Evolutionary conservation across 1,284 basidiomycete species (phyloP).

Genomic region (Vanrija sp.): DNA sequence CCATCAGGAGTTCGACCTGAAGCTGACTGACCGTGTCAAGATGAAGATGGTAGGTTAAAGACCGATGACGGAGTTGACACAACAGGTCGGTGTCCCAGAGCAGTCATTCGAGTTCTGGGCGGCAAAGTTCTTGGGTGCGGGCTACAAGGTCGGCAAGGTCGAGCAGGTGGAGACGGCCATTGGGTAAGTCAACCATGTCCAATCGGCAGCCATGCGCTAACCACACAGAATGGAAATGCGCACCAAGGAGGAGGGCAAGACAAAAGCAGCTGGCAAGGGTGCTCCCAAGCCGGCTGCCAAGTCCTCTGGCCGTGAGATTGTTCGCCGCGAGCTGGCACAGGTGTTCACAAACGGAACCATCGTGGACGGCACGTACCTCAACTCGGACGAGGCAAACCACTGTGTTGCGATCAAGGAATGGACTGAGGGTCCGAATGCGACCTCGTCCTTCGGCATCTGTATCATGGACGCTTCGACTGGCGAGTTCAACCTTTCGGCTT

Average conservation of each 20-base stretch:
- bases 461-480: slow-evolving; percentile 95
- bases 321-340: slow-evolving; percentile 84
- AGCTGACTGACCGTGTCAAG: slow-evolving; percentile 68
- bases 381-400: slow-evolving; percentile 91
- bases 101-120: slow-evolving; percentile 70
- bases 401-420: slow-evolving; percentile 75
- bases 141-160: slow-evolving; percentile 94
- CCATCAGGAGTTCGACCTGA: slow-evolving; percentile 87
- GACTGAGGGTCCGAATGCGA: slow-evolving; percentile 22
- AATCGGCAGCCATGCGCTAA: background rate
- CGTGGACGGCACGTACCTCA: slow-evolving; percentile 82
- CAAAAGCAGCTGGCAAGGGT: slow-evolving; percentile 10
- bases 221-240: slow-evolving; percentile 53
- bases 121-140: slow-evolving; percentile 56
- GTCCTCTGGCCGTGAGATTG: slow-evolving; percentile 64
- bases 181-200: slow-evolving; percentile 39
- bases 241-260: slow-evolving; percentile 49
- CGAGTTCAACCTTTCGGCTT: slow-evolving; percentile 85
- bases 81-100: slow-evolving; percentile 91
- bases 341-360: slow-evolving; percentile 97
- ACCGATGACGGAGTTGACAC: background rate
- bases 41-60: slow-evolving; percentile 84
- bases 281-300: slow-evolving; percentile 27
- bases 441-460: slow-evolving; percentile 73
- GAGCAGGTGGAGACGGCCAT: slow-evolving; percentile 93